A percentile compares a stretch with the other conserved stretches of the same genome.
Conservation (phyloP, 176 grass and related monocot species). For the Bothriochloa decipiens region DNA sequence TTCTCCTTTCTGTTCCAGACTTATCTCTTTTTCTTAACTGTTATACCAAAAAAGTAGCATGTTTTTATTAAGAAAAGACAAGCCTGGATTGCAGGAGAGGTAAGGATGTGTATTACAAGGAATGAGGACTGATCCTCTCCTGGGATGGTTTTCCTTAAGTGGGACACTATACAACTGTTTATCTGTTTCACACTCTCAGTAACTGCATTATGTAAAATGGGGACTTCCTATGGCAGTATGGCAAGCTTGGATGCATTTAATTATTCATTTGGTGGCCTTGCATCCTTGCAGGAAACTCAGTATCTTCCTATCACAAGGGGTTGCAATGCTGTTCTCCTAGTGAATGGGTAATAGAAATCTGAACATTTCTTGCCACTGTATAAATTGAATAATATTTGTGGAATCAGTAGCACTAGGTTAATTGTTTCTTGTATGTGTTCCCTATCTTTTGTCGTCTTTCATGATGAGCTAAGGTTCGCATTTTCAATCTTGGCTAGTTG, state of each 20-base stretch:
- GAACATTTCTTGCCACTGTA: slow-evolving; percentile 10
- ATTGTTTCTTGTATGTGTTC: background rate
- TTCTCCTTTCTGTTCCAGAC: background rate
- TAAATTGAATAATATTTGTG: background rate
- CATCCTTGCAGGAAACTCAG: slow-evolving; percentile 83
- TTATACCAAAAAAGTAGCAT: background rate
- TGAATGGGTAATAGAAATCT: slow-evolving; percentile 85
- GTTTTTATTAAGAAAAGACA: slow-evolving; percentile 14
- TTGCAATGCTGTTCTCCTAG: slow-evolving; percentile 89
- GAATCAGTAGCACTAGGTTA: slow-evolving; percentile 9
- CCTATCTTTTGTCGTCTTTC: background rate
- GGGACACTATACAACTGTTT: background rate
- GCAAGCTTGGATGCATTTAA: slow-evolving; percentile 18
- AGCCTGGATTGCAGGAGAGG: slow-evolving; percentile 23
- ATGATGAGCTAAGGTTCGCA: slow-evolving; percentile 7
- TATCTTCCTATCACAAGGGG: slow-evolving; percentile 98
- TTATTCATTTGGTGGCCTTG: slow-evolving; percentile 42
- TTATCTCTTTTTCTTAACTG: rapidly evolving
- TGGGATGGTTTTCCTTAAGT: background rate
- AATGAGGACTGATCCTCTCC: background rate
- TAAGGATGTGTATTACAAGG: background rate
- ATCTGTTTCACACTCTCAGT: background rate
- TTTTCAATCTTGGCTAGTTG: slow-evolving; percentile 15
- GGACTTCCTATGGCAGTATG: slow-evolving; percentile 11
- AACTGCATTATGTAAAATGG: background rate